A percentile compares a stretch with the other conserved stretches of the same genome.
phyloP scores from a whole-genome alignment of 164 flowering plant species.

The Vitis labrusca region DNA sequence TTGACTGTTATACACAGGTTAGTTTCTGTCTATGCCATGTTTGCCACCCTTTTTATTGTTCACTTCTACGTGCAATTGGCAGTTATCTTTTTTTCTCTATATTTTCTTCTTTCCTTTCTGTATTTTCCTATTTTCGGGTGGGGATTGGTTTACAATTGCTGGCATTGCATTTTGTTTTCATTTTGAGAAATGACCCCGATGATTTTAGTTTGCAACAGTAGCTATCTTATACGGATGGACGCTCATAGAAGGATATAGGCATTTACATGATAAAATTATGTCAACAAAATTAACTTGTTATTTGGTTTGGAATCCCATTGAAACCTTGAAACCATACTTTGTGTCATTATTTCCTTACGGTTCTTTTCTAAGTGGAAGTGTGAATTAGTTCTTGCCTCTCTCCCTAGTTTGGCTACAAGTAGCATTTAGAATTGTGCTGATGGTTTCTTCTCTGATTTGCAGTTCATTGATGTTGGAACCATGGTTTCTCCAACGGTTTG shows the following conservation, averaged over 20 bases:
- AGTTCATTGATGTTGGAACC: constrained; percentile 55
- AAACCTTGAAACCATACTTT: background rate
- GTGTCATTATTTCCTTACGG: background rate
- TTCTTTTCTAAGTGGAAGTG: background rate
- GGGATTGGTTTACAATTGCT: background rate
- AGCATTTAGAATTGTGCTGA: background rate
- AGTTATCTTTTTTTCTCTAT: background rate
- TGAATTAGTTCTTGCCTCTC: no score
- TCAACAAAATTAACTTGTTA: no score
- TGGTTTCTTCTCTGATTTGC: constrained; percentile 9
- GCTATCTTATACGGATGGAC: no score
- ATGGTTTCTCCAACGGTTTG: constrained; percentile 55
- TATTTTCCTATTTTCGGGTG: no score
- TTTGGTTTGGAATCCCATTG: no score
- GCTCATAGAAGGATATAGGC: no score
- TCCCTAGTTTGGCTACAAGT: background rate
- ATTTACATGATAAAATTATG: no score
- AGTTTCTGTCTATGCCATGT: background rate
- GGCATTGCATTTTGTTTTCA: background rate
- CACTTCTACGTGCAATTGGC: background rate
- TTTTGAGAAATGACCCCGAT: background rate
- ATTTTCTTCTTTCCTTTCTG: no score
- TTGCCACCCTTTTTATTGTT: no score
- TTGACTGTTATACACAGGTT: constrained; percentile 53
- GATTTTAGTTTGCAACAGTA: no score